Conservation (phyloP, 2,329 filamentous ascomycete species). For the Aspergillaceae sp. region DNA sequence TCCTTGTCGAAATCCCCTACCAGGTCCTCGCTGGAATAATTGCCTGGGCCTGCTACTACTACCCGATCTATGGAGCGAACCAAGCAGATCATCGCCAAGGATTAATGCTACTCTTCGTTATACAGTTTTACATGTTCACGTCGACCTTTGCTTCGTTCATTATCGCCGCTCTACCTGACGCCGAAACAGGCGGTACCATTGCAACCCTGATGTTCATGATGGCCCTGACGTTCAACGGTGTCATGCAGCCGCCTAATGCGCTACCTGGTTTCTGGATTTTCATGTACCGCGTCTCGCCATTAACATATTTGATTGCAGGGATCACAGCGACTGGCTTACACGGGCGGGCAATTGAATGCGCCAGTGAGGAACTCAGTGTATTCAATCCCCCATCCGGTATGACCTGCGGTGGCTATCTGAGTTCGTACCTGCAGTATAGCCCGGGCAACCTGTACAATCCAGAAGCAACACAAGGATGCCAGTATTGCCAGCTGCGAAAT, state of each 20-base stretch:
- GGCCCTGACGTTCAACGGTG: slow-evolving; percentile 63
- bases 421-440: slow-evolving; percentile 37
- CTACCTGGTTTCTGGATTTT: slow-evolving; percentile 74
- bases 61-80: slow-evolving; percentile 58
- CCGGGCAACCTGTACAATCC: slow-evolving; percentile 50
- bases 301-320: slow-evolving; percentile 70
- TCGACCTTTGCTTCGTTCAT: slow-evolving; percentile 73
- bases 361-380: slow-evolving; percentile 58
- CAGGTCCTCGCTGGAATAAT: slow-evolving; percentile 65
- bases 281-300: slow-evolving; percentile 74
- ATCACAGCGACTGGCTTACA: slow-evolving; percentile 64
- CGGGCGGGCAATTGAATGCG: slow-evolving; percentile 57
- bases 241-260: slow-evolving; percentile 54
- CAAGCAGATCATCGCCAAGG: slow-evolving; percentile 60
- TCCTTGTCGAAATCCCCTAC: slow-evolving; percentile 79
- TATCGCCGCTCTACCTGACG: slow-evolving; percentile 65
- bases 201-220: slow-evolving; percentile 67
- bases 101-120: slow-evolving; percentile 69
- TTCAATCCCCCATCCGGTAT: slow-evolving; percentile 53
- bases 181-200: slow-evolving; percentile 67
- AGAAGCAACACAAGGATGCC: slow-evolving; percentile 43
- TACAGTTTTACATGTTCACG: slow-evolving; percentile 68
- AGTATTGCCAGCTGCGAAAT: slow-evolving; percentile 36
- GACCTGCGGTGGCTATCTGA: slow-evolving; percentile 55
- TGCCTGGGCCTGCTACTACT: slow-evolving; percentile 78